Evolutionary conservation across 306 rosid genomes (phyloP).

Genomic region (Gleditsia sinensis): DNA sequence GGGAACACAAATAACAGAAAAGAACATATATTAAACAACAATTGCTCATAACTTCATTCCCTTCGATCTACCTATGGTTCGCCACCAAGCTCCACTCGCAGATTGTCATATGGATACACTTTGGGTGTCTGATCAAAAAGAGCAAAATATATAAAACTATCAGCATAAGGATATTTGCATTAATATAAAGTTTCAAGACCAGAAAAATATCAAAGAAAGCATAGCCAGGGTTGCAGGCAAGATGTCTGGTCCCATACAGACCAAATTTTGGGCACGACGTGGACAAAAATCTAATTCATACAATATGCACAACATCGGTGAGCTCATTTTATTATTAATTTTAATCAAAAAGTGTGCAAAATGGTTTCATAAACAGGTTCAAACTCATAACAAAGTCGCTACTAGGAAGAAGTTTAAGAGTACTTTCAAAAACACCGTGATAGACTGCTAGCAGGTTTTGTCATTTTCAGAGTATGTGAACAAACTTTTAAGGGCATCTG

Average conservation of each 20-base stretch:
- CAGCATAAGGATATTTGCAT: constrained; percentile 22
- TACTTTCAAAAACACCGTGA: neutral
- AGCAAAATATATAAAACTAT: constrained; percentile 21
- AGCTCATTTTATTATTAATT: neutral
- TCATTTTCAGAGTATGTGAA: neutral
- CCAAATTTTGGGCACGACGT: neutral
- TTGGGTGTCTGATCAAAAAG: constrained; percentile 70
- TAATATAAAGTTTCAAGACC: constrained; percentile 15
- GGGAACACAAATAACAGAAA: constrained; percentile 37
- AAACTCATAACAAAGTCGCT: neutral
- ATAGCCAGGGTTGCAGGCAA: neutral
- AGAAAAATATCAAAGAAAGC: neutral
- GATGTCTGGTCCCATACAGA: neutral
- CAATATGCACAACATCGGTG: neutral
- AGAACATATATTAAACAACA: constrained; percentile 43
- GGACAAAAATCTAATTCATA: neutral
- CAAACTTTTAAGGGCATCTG: neutral
- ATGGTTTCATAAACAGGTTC: neutral
- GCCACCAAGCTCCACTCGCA: constrained; percentile 91
- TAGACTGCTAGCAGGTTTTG: neutral
- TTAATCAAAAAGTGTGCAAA: neutral
- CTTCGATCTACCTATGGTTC: constrained; percentile 57
- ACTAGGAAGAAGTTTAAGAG: neutral
- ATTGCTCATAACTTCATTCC: constrained; percentile 23
- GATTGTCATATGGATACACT: constrained; percentile 90